Evolutionary conservation across 1,139 yeast species (phyloP), one percentile per base, ranked within the genome.

Genomic region (Meyerozyma guilliermondii): DNA sequence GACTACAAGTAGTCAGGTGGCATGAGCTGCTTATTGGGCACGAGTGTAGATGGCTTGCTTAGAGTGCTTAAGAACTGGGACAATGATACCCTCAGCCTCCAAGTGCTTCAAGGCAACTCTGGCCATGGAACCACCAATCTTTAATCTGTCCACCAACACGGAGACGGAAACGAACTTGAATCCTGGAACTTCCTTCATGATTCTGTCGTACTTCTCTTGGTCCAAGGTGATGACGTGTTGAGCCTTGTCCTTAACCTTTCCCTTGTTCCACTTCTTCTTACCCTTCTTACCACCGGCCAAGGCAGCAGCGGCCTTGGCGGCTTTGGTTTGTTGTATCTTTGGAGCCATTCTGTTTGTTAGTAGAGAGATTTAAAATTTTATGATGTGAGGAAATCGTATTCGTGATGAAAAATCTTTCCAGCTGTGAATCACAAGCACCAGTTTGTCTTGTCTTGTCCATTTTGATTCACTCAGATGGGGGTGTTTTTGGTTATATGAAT

Each of bases 191-290:
- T 94, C 98, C 87, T 92, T 94, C 80, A 89, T 76, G 80, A 92
- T 87, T 82, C 96, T 88, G 94, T 92, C 98, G 81, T 86, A 89
- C 74, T 91, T 87, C 63, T 92, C 96, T 81, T 94, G 97, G 78
- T 92, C 98, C 68, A 94, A 82, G 74, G 87, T 80, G 68, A 92
- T 92, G 71, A 89, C 83, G 83, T 92, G 98, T 76, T 87, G 95
- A 65, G 98, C 98, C 95, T 87, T 92, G 80, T 92, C 99, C 94
- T 94, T 94, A 76, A 89, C 96, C 87, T 95, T 89, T 78, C 97
- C 97, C 84, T 92, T 91, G 85, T 95, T 87, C 98, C 98, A 92
- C 96, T 92, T 92, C 95, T 92, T 92, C 89, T 94, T 92, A 79
- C 96, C 89, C 76, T 92, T 89, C 88, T 92, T 92, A 84, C 98